phyloP scores from a whole-genome alignment of 331 rosid genomes.

The Quercus lobata region DNA sequence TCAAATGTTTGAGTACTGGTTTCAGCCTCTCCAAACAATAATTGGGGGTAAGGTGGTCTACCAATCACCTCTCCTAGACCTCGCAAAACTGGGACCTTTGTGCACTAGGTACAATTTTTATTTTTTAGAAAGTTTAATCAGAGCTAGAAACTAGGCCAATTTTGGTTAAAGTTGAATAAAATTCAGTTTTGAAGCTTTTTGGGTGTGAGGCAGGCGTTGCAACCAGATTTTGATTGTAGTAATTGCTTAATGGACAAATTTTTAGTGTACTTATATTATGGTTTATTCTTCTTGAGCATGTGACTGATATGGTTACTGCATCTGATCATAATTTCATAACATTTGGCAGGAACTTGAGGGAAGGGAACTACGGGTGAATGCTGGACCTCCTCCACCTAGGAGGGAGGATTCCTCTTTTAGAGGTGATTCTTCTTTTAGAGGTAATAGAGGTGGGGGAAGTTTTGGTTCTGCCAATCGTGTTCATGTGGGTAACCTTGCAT shows the following conservation, averaged over 20 bases:
- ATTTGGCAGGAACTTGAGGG: constrained; percentile 71
- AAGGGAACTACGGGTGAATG: constrained; percentile 71
- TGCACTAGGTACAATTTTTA: too few relatives aligned
- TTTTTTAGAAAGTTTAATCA: too few relatives aligned
- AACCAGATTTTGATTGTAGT: not conserved
- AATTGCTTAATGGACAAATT: not conserved
- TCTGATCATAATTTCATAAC: constrained; percentile 13
- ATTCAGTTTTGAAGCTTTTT: not conserved
- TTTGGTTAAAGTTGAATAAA: not conserved
- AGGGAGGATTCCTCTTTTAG: constrained; percentile 43
- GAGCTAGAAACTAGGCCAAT: not conserved
- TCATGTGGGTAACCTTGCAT: constrained; percentile 84
- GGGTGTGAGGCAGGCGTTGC: not conserved
- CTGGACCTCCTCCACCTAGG: constrained; percentile 79
- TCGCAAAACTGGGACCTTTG: too few relatives aligned
- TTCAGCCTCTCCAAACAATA: too few relatives aligned
- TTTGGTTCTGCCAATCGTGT: constrained; percentile 48
- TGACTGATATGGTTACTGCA: not conserved
- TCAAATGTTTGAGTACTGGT: too few relatives aligned
- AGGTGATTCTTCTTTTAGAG: constrained; percentile 35
- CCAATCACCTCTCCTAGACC: too few relatives aligned
- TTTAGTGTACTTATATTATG: not conserved
- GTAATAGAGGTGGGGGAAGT: constrained; percentile 16
- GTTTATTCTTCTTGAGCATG: not conserved
- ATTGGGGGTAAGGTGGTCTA: too few relatives aligned